phyloP scores from a whole-genome alignment of 129 eudicot genomes.

The Flaveria ramosissima region DNA sequence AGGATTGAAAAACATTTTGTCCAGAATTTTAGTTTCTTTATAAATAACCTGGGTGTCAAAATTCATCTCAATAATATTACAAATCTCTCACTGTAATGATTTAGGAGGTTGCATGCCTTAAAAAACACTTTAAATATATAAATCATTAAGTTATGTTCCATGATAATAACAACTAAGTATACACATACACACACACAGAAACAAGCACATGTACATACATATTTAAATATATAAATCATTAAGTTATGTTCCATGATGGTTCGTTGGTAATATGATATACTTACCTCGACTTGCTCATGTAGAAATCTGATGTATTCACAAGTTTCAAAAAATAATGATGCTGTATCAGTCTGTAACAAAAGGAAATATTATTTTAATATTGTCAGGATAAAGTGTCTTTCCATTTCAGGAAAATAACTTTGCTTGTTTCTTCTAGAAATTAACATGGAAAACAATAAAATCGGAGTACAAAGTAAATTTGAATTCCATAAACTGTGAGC shows the following conservation, averaged over 20 bases:
- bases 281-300: not conserved
- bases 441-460: not conserved
- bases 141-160: too few relatives aligned
- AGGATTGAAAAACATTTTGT: not conserved
- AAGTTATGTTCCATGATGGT: not conserved
- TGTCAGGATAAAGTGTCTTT: not conserved
- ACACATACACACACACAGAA: not conserved
- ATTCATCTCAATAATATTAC: not conserved
- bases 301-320: not conserved
- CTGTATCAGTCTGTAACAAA: conserved; percentile 6
- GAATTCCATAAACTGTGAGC: not conserved
- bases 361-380: not conserved
- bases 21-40: not conserved
- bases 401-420: not conserved
- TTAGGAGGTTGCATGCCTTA: not conserved
- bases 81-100: not conserved
- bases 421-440: not conserved
- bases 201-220: not conserved
- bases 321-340: not conserved
- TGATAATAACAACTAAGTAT: not conserved
- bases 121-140: not conserved
- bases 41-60: not conserved
- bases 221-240: not conserved
- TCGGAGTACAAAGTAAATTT: not conserved
- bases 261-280: conserved; percentile 5